Percentiles rank a stretch among this genome's conserved stretches.
These are phyloP conservation scores for Amyloporia xantha DNA, from an alignment of 768 basidiomycete genomes.

Conservation along the genomic window DNA sequence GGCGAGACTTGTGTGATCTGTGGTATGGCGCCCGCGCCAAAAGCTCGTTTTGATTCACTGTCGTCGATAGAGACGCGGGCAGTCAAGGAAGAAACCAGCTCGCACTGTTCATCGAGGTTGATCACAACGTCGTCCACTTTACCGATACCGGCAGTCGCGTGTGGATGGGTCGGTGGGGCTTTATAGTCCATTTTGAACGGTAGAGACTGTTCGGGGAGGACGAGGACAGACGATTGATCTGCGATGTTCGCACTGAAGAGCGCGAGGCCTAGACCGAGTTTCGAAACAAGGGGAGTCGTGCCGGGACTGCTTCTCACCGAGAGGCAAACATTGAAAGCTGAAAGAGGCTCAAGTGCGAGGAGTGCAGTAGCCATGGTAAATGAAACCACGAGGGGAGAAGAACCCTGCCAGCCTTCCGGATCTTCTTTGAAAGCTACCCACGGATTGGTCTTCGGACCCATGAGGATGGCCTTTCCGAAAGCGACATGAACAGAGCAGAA, in stretches of 20 bases:
- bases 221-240: constrained; percentile 16
- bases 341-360: constrained; percentile 14
- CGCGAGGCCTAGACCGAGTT: constrained; percentile 6
- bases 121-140: constrained; percentile 10
- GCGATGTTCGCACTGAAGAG: constrained; percentile 15
- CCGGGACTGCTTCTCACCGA: background rate
- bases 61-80: background rate
- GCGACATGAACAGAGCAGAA: constrained; percentile 22
- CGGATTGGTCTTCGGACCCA: constrained; percentile 9
- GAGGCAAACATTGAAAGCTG: constrained; percentile 11
- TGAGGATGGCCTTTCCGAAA: constrained; percentile 13
- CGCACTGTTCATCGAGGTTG: constrained; percentile 16
- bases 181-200: too few relatives aligned
- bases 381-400: constrained; percentile 11
- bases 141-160: constrained; percentile 15
- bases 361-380: constrained; percentile 24
- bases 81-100: constrained; percentile 9
- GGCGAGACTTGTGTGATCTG: constrained; percentile 23
- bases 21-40: background rate
- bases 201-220: constrained; percentile 17
- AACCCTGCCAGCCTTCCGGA: constrained; percentile 10
- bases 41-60: background rate
- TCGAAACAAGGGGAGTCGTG: constrained; percentile 20
- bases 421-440: constrained; percentile 13
- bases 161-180: too few relatives aligned